These are phyloP conservation scores for Cercospora janseana DNA, from an alignment of 2,329 filamentous ascomycete genomes.

Conservation along the genomic window DNA sequence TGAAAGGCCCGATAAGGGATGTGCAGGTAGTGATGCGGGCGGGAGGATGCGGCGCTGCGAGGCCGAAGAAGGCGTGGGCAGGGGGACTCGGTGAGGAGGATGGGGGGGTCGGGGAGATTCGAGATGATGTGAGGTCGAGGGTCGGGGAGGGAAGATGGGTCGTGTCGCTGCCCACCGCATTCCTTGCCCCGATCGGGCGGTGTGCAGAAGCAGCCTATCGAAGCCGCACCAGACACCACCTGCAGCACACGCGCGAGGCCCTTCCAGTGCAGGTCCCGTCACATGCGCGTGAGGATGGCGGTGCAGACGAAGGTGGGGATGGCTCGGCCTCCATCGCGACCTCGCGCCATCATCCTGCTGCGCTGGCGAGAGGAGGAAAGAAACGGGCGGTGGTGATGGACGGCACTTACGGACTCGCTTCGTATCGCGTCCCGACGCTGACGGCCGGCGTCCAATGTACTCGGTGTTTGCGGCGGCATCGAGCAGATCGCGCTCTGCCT, in stretches of 20 bases:
- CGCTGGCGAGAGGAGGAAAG: not conserved
- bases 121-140: not conserved
- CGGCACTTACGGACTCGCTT: constrained; percentile 37
- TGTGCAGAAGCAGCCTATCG: constrained; percentile 5
- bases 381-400: too few relatives aligned
- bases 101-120: not conserved
- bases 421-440: constrained; percentile 35
- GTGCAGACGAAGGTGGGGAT: constrained; percentile 2
- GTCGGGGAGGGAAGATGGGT: too few relatives aligned
- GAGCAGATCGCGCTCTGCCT: constrained; percentile 31
- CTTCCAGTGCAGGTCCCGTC: constrained; percentile 12
- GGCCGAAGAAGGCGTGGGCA: not conserved
- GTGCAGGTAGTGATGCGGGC: not conserved
- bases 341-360: not conserved
- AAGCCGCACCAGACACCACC: constrained; percentile 2
- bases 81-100: not conserved
- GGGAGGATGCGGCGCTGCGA: not conserved
- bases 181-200: constrained; percentile 13
- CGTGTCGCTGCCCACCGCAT: not conserved
- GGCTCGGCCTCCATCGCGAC: not conserved
- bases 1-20: constrained; percentile 35
- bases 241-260: constrained; percentile 5
- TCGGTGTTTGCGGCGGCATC: constrained; percentile 30
- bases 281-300: constrained; percentile 3
- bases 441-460: constrained; percentile 36